phyloP scores from a whole-genome alignment of 1,284 basidiomycete genomes.

The Xanthoconium separans region DNA sequence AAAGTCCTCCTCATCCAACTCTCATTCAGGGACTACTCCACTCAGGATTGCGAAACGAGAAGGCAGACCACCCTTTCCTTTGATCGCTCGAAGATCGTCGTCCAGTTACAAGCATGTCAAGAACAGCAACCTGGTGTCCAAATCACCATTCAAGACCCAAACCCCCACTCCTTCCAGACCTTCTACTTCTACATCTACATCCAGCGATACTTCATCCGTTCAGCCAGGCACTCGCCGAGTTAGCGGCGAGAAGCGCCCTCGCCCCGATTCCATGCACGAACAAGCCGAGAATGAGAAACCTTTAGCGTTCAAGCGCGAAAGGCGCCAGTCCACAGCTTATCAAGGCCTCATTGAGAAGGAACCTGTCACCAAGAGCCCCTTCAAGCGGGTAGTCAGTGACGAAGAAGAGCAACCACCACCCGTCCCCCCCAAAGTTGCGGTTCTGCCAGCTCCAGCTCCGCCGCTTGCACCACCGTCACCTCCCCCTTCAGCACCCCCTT shows the following conservation, averaged over 20 bases:
- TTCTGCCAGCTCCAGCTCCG: background rate
- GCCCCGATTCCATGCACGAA: slow-evolving; percentile 63
- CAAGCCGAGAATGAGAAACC: slow-evolving; percentile 72
- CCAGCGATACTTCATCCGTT: slow-evolving; percentile 4
- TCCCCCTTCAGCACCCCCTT: slow-evolving; percentile 25
- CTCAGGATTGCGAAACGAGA: slow-evolving; percentile 74
- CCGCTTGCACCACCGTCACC: slow-evolving; percentile 27
- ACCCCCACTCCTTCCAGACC: slow-evolving; percentile 46
- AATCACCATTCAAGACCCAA: slow-evolving; percentile 84
- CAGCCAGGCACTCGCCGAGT: slow-evolving; percentile 48
- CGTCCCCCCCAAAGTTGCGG: slow-evolving; percentile 24
- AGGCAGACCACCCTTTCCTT: slow-evolving; percentile 39
- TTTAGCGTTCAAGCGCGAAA: slow-evolving; percentile 67
- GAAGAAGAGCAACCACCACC: slow-evolving; percentile 29
- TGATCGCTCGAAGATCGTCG: slow-evolving; percentile 70
- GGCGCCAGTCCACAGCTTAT: slow-evolving; percentile 73
- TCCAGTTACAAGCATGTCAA: slow-evolving; percentile 82
- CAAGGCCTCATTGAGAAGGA: slow-evolving; percentile 74
- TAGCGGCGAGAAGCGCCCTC: slow-evolving; percentile 72
- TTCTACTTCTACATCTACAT: slow-evolving; percentile 27
- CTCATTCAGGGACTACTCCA: slow-evolving; percentile 52
- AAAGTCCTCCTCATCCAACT: slow-evolving; percentile 38
- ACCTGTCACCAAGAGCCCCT: slow-evolving; percentile 86
- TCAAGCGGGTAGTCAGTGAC: slow-evolving; percentile 41
- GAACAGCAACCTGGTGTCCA: slow-evolving; percentile 81